Evolutionary conservation across 177 flowering plant genomes (phyloP).

Genomic region (Telopea speciosissima): DNA sequence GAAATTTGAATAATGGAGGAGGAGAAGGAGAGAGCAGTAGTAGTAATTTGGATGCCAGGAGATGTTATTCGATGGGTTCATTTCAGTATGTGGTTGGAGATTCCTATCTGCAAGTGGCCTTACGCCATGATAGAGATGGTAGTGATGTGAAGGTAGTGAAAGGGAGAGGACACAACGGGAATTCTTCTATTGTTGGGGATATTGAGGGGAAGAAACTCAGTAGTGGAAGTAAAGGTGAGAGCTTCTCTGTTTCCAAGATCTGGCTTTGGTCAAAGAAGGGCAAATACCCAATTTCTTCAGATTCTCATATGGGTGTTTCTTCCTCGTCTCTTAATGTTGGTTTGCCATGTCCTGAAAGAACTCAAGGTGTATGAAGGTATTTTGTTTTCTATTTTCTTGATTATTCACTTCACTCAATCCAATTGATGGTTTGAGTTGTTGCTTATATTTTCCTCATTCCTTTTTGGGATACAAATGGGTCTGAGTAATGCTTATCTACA

Average conservation of each 20-base stretch:
- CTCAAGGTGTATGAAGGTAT: constrained; percentile 24
- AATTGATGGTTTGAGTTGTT: constrained; percentile 7
- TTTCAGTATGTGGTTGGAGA: constrained; percentile 71
- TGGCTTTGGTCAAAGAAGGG: constrained; percentile 88
- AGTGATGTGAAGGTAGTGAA: constrained; percentile 17
- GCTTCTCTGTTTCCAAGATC: constrained; percentile 86
- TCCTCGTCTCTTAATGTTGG: constrained; percentile 24
- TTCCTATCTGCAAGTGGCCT: constrained; percentile 49
- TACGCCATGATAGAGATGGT: constrained; percentile 19
- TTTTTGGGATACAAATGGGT: constrained; percentile 4
- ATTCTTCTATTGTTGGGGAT: constrained; percentile 27
- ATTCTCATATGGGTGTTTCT: constrained; percentile 15
- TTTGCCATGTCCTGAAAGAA: constrained; percentile 28
- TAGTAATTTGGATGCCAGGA: constrained; percentile 63
- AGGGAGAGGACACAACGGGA: constrained; percentile 16
- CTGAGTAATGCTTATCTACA: constrained; percentile 8
- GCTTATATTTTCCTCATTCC: constrained; percentile 3
- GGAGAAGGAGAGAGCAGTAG: constrained; percentile 42
- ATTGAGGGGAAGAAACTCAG: constrained; percentile 55
- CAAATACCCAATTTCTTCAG: constrained; percentile 34
- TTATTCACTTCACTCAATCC: background rate
- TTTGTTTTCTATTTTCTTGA: constrained; percentile 8
- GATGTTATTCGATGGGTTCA: constrained; percentile 89
- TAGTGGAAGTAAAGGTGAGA: constrained; percentile 55
- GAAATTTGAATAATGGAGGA: constrained; percentile 32